These are phyloP conservation scores for Collybiopsis confluens DNA, from an alignment of 768 basidiomycete genomes.

Conservation along the genomic window DNA sequence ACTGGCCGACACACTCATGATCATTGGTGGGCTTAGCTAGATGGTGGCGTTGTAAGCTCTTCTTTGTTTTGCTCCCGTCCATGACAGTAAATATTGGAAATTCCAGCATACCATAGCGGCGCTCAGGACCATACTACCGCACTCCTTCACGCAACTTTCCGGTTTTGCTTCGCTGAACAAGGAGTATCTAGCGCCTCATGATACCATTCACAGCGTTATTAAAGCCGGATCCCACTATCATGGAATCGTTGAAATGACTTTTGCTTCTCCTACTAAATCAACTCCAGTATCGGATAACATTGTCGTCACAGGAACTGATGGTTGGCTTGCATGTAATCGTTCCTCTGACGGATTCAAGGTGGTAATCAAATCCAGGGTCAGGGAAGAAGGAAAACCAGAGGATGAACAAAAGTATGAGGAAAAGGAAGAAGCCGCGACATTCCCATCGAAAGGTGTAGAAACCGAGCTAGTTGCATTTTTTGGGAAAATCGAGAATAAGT, in stretches of 20 bases:
- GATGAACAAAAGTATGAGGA: constrained; percentile 38
- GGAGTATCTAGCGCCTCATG: constrained; percentile 70
- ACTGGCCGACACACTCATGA: constrained; percentile 5
- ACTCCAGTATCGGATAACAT: constrained; percentile 33
- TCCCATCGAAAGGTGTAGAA: constrained; percentile 47
- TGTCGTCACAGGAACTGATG: constrained; percentile 59
- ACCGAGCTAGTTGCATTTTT: constrained; percentile 55
- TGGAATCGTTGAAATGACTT: constrained; percentile 62
- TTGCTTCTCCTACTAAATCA: constrained; percentile 47
- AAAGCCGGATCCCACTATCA: constrained; percentile 47
- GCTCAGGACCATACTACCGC: constrained; percentile 55
- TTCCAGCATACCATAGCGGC: constrained; percentile 63
- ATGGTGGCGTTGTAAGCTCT: constrained; percentile 68
- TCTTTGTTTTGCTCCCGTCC: not conserved
- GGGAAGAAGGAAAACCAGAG: constrained; percentile 32
- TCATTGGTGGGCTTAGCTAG: constrained; percentile 42
- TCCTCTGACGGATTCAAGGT: constrained; percentile 27
- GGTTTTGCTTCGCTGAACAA: constrained; percentile 67
- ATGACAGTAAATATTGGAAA: not conserved
- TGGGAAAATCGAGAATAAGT: constrained; percentile 35
- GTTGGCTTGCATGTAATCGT: constrained; percentile 49
- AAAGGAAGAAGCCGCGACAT: constrained; percentile 42
- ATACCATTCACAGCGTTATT: constrained; percentile 65
- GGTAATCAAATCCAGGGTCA: constrained; percentile 23
- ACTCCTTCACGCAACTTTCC: constrained; percentile 50